Percentiles rank a stretch among this genome's conserved stretches.
Evolutionary conservation across 495 filamentous ascomycete genomes (phyloP).

Genomic region (Hypoxylon lenormandii): DNA sequence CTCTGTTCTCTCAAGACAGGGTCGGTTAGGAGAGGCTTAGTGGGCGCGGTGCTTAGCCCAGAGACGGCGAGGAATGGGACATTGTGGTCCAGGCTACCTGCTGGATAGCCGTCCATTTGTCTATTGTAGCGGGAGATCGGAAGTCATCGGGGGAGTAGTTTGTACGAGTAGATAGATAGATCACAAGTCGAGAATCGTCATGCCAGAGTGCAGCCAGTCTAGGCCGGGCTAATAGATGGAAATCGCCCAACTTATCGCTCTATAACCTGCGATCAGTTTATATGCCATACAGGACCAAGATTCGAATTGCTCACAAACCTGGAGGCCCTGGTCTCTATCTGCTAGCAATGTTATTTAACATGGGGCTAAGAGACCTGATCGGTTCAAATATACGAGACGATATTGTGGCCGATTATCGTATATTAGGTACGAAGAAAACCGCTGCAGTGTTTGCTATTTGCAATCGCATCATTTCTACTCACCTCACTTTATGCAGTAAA

Average conservation of each 20-base stretch:
- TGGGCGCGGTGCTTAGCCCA: slow-evolving; percentile 67
- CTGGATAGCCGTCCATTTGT: slow-evolving; percentile 87
- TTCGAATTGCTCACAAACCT: slow-evolving; percentile 17
- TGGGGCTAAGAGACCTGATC: not conserved
- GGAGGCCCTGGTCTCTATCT: not conserved
- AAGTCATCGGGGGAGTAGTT: slow-evolving; percentile 33
- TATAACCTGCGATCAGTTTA: slow-evolving; percentile 32
- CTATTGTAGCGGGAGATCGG: slow-evolving; percentile 33
- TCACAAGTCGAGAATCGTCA: slow-evolving; percentile 9
- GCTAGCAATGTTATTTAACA: slow-evolving; percentile 5
- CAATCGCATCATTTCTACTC: slow-evolving; percentile 19
- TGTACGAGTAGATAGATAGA: slow-evolving; percentile 12
- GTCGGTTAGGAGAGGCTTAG: slow-evolving; percentile 53
- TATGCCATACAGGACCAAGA: not conserved
- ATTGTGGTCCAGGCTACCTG: slow-evolving; percentile 82
- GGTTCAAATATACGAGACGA: not conserved
- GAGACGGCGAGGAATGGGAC: slow-evolving; percentile 82
- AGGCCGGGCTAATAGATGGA: not conserved
- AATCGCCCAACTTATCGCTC: slow-evolving; percentile 21
- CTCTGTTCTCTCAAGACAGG: slow-evolving; percentile 70
- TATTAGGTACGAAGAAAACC: slow-evolving; percentile 7
- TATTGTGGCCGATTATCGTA: slow-evolving; percentile 12
- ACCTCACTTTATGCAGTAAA: not conserved
- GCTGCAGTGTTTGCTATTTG: not conserved
- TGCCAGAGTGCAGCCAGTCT: slow-evolving; percentile 16